phyloP scores from a whole-genome alignment of 2,329 filamentous ascomycete genomes.

The Trichoderma citrinoviride region DNA sequence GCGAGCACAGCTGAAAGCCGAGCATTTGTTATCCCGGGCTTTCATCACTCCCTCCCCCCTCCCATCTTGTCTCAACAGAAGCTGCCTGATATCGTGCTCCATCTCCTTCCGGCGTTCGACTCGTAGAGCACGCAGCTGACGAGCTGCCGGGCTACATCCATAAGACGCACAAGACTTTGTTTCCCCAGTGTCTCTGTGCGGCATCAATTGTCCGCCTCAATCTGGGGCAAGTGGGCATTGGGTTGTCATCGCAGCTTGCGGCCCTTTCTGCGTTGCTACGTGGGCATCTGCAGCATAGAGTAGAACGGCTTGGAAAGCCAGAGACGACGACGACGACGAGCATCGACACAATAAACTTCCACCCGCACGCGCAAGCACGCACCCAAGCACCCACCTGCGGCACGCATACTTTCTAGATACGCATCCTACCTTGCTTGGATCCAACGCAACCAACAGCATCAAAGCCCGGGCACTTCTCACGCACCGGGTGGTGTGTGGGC shows the following conservation, averaged over 20 bases:
- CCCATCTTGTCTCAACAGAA: not conserved
- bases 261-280: not conserved
- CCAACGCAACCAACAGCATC: conserved; percentile 9
- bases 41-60: not conserved
- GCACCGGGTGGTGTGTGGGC: conserved; percentile 17
- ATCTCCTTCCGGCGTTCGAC: not conserved
- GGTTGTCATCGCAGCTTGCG: not conserved
- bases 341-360: not conserved
- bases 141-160: not conserved
- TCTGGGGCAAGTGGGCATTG: not conserved
- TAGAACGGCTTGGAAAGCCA: not conserved
- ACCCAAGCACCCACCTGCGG: not conserved
- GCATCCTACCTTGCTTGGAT: not conserved
- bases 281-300: too few relatives aligned
- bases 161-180: not conserved
- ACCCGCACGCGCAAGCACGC: too few relatives aligned
- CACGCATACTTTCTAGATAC: not conserved
- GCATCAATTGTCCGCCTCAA: too few relatives aligned
- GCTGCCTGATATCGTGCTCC: not conserved
- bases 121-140: not conserved
- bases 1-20: not conserved
- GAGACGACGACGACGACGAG: not conserved
- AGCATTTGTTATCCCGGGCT: not conserved
- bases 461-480: not conserved
- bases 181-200: too few relatives aligned